Conservation (phyloP, 1,139 yeast species). For the Nakaseomyces sp. region DNA sequence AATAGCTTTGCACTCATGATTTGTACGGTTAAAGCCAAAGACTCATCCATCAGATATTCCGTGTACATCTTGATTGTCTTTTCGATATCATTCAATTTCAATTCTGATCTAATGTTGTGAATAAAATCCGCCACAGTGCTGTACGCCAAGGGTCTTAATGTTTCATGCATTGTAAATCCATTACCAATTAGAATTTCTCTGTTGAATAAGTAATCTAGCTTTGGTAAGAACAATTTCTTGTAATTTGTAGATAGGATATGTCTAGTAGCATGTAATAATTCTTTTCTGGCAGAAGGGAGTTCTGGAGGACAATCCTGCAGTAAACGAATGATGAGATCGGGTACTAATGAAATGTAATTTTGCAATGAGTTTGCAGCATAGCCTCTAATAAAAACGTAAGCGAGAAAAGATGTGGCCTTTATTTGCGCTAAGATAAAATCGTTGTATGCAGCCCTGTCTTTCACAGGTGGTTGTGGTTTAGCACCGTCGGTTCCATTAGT, state of each 20-base stretch:
- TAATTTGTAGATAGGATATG: slow-evolving; percentile 88
- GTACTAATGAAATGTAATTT: slow-evolving; percentile 62
- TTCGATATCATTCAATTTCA: slow-evolving; percentile 79
- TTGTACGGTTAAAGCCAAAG: slow-evolving; percentile 84
- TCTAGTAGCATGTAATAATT: slow-evolving; percentile 85
- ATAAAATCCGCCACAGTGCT: slow-evolving; percentile 94
- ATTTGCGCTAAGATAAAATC: slow-evolving; percentile 94
- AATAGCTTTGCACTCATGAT: slow-evolving; percentile 93
- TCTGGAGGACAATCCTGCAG: slow-evolving; percentile 97
- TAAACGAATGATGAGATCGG: slow-evolving; percentile 76
- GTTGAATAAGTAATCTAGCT: slow-evolving; percentile 74
- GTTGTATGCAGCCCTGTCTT: slow-evolving; percentile 70
- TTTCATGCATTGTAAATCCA: slow-evolving; percentile 85
- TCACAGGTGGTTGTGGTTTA: slow-evolving; percentile 56
- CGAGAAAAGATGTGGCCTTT: slow-evolving; percentile 90
- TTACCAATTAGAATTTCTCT: slow-evolving; percentile 85
- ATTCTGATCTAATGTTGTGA: slow-evolving; percentile 81
- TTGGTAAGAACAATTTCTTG: slow-evolving; percentile 72
- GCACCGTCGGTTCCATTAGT: slow-evolving; percentile 39
- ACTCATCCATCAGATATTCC: slow-evolving; percentile 67
- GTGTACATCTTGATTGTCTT: slow-evolving; percentile 81
- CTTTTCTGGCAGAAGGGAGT: slow-evolving; percentile 84
- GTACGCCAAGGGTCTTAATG: slow-evolving; percentile 81
- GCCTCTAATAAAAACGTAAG: slow-evolving; percentile 83
- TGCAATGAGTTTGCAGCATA: slow-evolving; percentile 59